Evolutionary conservation across 2,329 filamentous ascomycete species (phyloP).

Genomic region (Pezicula neosporulosa): DNA sequence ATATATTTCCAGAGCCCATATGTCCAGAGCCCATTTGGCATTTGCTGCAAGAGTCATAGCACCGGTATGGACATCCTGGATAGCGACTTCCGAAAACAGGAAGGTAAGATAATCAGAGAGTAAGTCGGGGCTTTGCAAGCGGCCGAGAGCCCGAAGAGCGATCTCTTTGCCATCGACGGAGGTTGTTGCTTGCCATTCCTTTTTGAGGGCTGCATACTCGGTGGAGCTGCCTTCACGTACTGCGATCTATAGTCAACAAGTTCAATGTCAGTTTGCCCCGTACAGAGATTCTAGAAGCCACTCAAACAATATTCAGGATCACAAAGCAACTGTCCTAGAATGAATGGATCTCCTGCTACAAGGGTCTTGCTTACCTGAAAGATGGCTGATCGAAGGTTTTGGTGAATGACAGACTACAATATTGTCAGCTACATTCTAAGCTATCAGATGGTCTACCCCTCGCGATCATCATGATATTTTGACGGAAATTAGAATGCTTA

Average conservation of each 20-base stretch:
- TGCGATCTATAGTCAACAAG: conserved; percentile 43
- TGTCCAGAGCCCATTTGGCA: conserved; percentile 60
- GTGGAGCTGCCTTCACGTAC: conserved; percentile 68
- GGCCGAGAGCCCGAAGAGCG: conserved; percentile 71
- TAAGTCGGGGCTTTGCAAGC: conserved; percentile 60
- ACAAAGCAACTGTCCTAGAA: too few species aligned
- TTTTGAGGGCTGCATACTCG: conserved; percentile 73
- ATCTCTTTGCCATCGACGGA: conserved; percentile 92
- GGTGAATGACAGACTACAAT: conserved; percentile 61
- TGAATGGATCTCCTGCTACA: too few species aligned
- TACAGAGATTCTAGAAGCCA: too few species aligned
- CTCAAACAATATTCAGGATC: too few species aligned
- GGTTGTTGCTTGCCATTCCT: conserved; percentile 78
- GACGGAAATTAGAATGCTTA: too few species aligned
- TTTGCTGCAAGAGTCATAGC: conserved; percentile 72
- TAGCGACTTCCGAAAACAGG: conserved; percentile 79
- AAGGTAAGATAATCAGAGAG: conserved; percentile 67
- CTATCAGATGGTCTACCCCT: too few species aligned
- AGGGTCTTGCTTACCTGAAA: conserved; percentile 48
- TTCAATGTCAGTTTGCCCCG: too few species aligned
- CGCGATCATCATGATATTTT: too few species aligned
- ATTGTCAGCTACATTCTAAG: conserved; percentile 21
- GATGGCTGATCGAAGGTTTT: conserved; percentile 75
- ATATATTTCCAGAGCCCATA: conserved; percentile 79
- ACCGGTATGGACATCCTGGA: conserved; percentile 84